Base-by-base conservation (phyloP, 2,329 filamentous ascomycete species). In the Pestalotiopsis sp. region DNA sequence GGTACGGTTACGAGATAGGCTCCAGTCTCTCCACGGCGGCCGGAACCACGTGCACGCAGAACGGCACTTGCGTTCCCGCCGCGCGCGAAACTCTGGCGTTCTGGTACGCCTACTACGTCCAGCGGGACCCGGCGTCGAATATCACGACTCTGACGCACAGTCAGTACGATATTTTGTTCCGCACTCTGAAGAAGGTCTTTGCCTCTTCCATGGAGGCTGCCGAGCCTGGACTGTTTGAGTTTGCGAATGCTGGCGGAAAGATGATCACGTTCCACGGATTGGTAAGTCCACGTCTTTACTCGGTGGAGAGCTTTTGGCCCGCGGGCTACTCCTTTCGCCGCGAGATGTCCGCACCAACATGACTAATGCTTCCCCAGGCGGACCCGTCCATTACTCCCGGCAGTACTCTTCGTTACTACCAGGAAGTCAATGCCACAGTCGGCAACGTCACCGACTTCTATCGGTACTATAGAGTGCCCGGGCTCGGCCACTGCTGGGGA, bases 331-430 rank as follows among this genome's bases (percentile, higher is more conserved):
- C 45, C 45, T n/a, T 7, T 52, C 17, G 3, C 12, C 1, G 4
- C 4, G 45, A 52, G 14, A 31, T 52, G 4, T n/a, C 12, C 12
- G n/a, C 23, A 5, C 7, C 17, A 31, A 31, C n/a, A n/a, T 52
- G 12, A 52, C 45, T 52, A n/a, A 52, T 13, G 3, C 9, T 2
- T n/a, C 17, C 45, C 3, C n/a, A 67, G 66, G 69, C 68, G 41
- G 74, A 75, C 52, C 64, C 62, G 11, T 36, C 69, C 14, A 68
- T 63, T 4, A 23, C 60, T 36, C n/a, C 38, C n/a, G 36, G 36
- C 5, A 36, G 13, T 12, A 63, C 60, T 14, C 23, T 31, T 12
- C n/a, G 41, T 38, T 63, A 63, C 60, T 63, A 38, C n/a, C 13
- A 39, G n/a, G 27, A 14, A 13, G 25, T 36, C n/a, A 36, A 38